Evolutionary conservation across 177 flowering plant genomes (phyloP), one percentile per base, ranked within the genome.

Genomic region (Vitis hybrid): DNA sequence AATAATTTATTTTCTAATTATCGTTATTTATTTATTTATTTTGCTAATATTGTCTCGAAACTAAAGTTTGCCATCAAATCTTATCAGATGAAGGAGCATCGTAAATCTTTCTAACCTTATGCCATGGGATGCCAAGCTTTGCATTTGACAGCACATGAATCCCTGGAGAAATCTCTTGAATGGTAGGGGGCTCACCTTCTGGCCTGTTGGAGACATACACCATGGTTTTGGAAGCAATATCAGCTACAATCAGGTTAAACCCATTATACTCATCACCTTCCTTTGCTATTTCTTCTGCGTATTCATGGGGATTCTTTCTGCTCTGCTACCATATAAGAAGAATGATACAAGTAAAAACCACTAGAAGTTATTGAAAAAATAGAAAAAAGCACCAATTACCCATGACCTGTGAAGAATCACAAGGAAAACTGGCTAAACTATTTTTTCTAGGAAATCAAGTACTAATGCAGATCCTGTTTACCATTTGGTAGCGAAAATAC

Each of bases 111-210:
- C 56, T 54, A 49, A 81, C 89, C 92, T 88, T 88, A 7, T 69
- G 87, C 92, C 92, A 85, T 14, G 88, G 87, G 3, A 86, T 74
- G 62, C 86, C 86, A 6, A 88, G 79, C 30, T 73, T 80, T 55
- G 85, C 88, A 78, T 86, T 88, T 56, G 92, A 78, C 54, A 88
- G 89, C 26, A 88, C 87, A 74, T 88, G 90, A 70, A 85, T 68
- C 64, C 92, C 90, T 4, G 86, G 86, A 26, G 83, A 74, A 76
- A 88, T 86, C 73, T 79, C 78, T 65, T 85, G 81, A 65, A 81
- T 55, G 56, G 56, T 30, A 52, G 72, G 17, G 8, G 83, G 69
- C 71, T 80, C 74, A 17, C 80, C 87, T 73, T 79, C 78, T 15
- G 88, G 87, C 62, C 90, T 77, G 75, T 88, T 88, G 66, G 89